Percentiles rank a stretch among this genome's conserved stretches.
phyloP scores from a whole-genome alignment of 1,284 basidiomycete genomes.

The Cryptococcus floricola region DNA sequence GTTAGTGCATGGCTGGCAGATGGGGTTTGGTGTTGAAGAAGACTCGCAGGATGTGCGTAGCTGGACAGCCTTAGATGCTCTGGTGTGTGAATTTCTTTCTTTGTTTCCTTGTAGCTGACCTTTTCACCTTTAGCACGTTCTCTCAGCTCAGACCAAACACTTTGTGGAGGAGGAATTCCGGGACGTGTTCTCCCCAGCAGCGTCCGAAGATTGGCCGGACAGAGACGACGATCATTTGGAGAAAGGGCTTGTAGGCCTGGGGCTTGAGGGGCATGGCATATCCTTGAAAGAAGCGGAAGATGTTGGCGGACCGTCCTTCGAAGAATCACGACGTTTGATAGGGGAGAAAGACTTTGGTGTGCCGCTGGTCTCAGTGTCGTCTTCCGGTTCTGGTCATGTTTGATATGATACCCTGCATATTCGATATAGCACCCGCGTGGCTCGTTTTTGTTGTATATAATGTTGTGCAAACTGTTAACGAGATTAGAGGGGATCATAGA shows the following conservation, averaged over 20 bases:
- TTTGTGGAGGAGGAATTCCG: conserved; percentile 39
- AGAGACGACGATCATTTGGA: not conserved
- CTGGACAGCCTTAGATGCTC: conserved; percentile 34
- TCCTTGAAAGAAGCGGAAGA: not conserved
- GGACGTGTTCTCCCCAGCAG: conserved; percentile 30
- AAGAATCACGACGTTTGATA: not conserved
- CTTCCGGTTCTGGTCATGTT: not conserved
- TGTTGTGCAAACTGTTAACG: not conserved
- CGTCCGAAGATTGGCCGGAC: not conserved
- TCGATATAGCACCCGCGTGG: not conserved
- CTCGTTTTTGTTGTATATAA: not conserved
- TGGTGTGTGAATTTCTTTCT: conserved; percentile 23
- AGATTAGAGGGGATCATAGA: not conserved
- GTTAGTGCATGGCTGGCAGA: conserved; percentile 31
- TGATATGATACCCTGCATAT: not conserved
- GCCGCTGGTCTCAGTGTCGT: conserved; percentile 5
- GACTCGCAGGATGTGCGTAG: conserved; percentile 20
- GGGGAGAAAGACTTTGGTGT: not conserved
- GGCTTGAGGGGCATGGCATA: not conserved
- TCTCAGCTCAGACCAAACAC: conserved; percentile 31
- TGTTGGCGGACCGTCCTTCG: not conserved
- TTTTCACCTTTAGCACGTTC: conserved; percentile 19
- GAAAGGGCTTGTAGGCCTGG: not conserved
- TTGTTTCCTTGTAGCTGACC: not conserved
- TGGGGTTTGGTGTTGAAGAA: conserved; percentile 11